Conservation (phyloP, 805 yeast genomes). For the Teunomyces kruisii region DNA sequence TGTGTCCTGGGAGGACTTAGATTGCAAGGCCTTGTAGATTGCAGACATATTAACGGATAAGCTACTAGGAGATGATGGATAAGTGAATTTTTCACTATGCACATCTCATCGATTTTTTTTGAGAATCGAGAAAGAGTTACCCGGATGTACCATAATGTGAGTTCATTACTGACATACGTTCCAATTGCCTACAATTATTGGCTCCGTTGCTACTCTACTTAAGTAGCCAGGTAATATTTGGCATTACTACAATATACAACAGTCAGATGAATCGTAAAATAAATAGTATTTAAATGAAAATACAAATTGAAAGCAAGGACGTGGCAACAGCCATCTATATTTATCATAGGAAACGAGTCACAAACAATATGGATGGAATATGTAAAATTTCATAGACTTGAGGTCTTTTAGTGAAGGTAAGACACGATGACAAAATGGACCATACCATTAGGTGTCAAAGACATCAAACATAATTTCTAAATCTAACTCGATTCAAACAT, state of each 20-base stretch:
- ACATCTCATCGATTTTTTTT: slow-evolving; percentile 3
- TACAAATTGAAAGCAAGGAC: background rate
- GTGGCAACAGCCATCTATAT: slow-evolving; percentile 5
- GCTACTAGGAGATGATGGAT: slow-evolving; percentile 1
- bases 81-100: slow-evolving; percentile 1
- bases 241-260: background rate
- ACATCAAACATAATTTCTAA: background rate
- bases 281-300: slow-evolving; percentile 1
- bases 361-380: background rate
- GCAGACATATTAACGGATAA: slow-evolving; percentile 35
- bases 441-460: background rate
- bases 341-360: background rate
- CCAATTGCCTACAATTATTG: background rate
- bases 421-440: background rate
- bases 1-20: slow-evolving; percentile 47
- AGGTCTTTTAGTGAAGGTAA: background rate
- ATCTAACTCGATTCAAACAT: background rate
- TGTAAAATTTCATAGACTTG: slow-evolving; percentile 1
- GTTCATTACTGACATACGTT: background rate
- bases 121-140: background rate
- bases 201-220: background rate
- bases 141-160: background rate
- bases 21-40: slow-evolving; percentile 45
- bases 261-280: background rate
- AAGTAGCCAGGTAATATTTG: background rate